Evolutionary conservation across 1,284 basidiomycete species (phyloP), one percentile per base, ranked within the genome.

Genomic region (Ustilago lituana): DNA sequence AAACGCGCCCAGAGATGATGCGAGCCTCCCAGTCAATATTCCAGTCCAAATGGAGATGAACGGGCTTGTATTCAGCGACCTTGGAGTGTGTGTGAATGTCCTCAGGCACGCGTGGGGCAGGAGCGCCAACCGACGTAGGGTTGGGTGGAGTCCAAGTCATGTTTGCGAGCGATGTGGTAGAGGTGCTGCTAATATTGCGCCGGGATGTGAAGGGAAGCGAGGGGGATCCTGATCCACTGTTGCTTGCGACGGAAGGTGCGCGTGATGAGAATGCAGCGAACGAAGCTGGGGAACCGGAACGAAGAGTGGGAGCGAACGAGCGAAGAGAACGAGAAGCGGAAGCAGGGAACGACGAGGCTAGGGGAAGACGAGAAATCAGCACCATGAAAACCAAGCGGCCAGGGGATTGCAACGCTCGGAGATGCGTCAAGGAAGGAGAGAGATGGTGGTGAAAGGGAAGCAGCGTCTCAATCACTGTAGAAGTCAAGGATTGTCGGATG

Each of bases 21-120:
- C 89, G 84, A 9, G 84, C 80, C 1, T 86, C 79, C 84, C 93
- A 98, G 84, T 97, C 89, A 70, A 98, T 85, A 1, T 77, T 83
- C 94, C 94, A 97, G 72, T 91, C 87, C 59, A 98, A 88, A 40
- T 82, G 78, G 49, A 81, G 50, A 47, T 74, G 68, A 14, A 50
- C 29, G 2, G 78, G 68, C 53, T 66, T 65, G 58, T 81, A 61
- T 19, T 77, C 63, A 35, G 69, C 64, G 10, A 79, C 55, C 56
- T 79, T 71, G 37, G 76, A 55, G 35, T 70, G 69, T 26, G 79
- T 78, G 62, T 81, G 79, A 11, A 53, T 65, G 56, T 82, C 80
- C 31, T 64, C 49, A 19, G 69, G 72, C 5, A 51, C 39, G 14
- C 65, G 65, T 31, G 48, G 24, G 29, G 63, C 43, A 15, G 77